phyloP scores from a whole-genome alignment of 306 rosid species.

The Glycine soja region DNA sequence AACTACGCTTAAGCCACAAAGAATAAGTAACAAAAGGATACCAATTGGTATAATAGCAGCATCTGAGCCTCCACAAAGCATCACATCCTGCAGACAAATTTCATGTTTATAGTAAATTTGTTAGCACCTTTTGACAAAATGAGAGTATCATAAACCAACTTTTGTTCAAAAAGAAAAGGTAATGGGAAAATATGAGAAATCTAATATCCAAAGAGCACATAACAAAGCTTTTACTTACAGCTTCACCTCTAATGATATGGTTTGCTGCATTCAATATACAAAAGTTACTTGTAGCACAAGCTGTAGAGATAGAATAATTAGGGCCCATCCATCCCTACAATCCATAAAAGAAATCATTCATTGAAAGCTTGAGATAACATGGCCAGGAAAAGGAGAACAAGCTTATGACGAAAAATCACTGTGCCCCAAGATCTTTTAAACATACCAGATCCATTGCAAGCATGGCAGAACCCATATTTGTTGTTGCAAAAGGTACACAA shows the following conservation, averaged over 20 bases:
- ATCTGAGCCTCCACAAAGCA: conserved; percentile 98
- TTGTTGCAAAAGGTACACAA: conserved; percentile 83
- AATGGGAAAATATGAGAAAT: conserved; percentile 14
- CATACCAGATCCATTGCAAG: conserved; percentile 95
- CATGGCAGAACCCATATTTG: conserved; percentile 98
- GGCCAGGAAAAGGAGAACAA: conserved; percentile 6
- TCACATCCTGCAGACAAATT: conserved; percentile 68
- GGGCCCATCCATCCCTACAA: conserved; percentile 98
- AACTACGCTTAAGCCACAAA: conserved; percentile 16
- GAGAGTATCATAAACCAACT: neutral
- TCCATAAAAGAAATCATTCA: conserved; percentile 25
- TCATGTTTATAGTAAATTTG: conserved; percentile 28
- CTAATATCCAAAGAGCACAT: conserved; percentile 23
- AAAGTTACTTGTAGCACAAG: conserved; percentile 95
- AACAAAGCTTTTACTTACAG: conserved; percentile 66
- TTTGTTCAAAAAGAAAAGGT: conserved; percentile 13
- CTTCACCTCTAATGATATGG: conserved; percentile 94
- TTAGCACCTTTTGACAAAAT: conserved; percentile 30
- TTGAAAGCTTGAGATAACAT: conserved; percentile 25
- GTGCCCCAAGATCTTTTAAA: conserved; percentile 32
- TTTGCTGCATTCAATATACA: conserved; percentile 90
- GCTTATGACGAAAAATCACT: conserved; percentile 34
- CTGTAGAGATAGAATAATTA: conserved; percentile 92
- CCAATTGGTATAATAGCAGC: conserved; percentile 87
- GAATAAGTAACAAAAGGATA: conserved; percentile 44